Evolutionary conservation across 805 yeast species (phyloP).

Genomic region (Suhomyces tanzawaensis): DNA sequence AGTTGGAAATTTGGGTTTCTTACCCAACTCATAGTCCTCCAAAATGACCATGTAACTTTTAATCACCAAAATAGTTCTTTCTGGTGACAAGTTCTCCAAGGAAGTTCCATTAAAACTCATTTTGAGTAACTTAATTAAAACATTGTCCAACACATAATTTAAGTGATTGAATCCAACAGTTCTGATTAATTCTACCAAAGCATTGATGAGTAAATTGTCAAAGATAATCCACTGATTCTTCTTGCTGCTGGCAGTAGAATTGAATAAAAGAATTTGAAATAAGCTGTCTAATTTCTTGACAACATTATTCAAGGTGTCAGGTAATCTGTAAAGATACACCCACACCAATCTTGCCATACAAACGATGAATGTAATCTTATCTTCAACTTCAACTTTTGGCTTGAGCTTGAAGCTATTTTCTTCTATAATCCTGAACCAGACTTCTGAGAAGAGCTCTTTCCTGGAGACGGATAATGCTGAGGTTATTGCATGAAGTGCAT

Average conservation of each 20-base stretch:
- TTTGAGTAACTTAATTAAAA: conserved; percentile 66
- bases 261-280: conserved; percentile 54
- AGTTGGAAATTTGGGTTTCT: conserved; percentile 74
- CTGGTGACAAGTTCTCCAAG: conserved; percentile 66
- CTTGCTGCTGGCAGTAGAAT: conserved; percentile 34
- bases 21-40: conserved; percentile 52
- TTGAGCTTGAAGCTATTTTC: conserved; percentile 57
- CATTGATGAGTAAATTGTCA: conserved; percentile 58
- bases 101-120: conserved; percentile 55
- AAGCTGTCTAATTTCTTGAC: conserved; percentile 71
- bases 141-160: conserved; percentile 76
- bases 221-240: conserved; percentile 77
- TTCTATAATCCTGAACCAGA: conserved; percentile 74
- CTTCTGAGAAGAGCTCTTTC: conserved; percentile 61
- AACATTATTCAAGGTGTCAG: conserved; percentile 87
- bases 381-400: conserved; percentile 52
- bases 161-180: conserved; percentile 76
- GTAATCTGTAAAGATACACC: conserved; percentile 84
- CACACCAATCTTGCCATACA: conserved; percentile 76
- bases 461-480: conserved; percentile 81
- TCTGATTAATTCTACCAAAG: conserved; percentile 71
- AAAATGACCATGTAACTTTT: conserved; percentile 71
- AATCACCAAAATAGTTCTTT: conserved; percentile 65
- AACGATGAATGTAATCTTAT: conserved; percentile 55
- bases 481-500: conserved; percentile 63